Base-by-base conservation (phyloP, 1,139 yeast species). In the Magnusiomyces suaveolens region DNA sequence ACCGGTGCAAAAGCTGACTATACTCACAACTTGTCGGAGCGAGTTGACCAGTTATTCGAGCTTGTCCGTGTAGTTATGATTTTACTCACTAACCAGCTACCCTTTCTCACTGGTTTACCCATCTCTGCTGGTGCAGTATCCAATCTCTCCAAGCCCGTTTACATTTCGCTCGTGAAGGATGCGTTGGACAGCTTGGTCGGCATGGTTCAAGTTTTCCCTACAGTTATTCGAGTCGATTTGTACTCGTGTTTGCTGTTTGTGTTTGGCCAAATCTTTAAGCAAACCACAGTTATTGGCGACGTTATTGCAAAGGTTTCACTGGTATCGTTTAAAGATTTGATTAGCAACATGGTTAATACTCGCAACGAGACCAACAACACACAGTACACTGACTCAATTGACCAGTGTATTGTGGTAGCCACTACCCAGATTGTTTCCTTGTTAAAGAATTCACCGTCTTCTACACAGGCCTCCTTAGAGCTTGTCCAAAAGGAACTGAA, bases 1-100 rank as follows among this genome's bases (percentile, higher is more conserved):
- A 38, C 6, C 4, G 41, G 16, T n/a, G n/a, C 41, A 16, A 18
- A 18, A n/a, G 6, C 25, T 63, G 65, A 4, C 61, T 68, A 18
- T 57, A 60, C 8, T 63, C 67, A 3, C 72, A 70, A 48, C 43
- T 69, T 81, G 26, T 77, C 78, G 23, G 77, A 76, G 38, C 80
- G 81, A 50, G 84, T 86, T 56, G 95, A 87, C 62, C 88, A 87
- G 63, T 71, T 87, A 52, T 87, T 89, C 66, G 97, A 90, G 64
- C 73, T 90, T 41, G 72, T 88, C 48, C 75, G 96, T 60, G 76
- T 89, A n/a, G 79, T 80, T 21, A 76, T 86, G 75, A 73, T 84
- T 32, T 84, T 88, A 0, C 71, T 87, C 18, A 77, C 82, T 46
- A 75, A 75, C 43, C 70, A 77, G 8, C 70, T 86, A 41, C 90